A percentile compares a stretch with the other conserved stretches of the same genome.
Evolutionary conservation across 164 flowering plant genomes (phyloP).

Genomic region (Annona cherimola): DNA sequence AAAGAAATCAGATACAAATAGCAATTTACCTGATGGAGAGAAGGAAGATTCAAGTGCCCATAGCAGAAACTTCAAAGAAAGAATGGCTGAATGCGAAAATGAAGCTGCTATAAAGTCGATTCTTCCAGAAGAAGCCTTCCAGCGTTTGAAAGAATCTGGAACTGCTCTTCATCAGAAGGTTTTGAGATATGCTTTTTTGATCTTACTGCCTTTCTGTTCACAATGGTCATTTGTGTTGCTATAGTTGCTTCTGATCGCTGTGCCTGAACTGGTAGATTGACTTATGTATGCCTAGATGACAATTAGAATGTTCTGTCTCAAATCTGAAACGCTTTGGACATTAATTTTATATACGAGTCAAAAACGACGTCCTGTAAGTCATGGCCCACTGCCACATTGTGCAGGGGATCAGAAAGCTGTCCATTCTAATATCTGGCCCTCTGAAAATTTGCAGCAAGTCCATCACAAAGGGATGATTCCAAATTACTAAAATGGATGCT

Average conservation of each 20-base stretch:
- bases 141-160: constrained; percentile 67
- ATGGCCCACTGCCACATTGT: neutral
- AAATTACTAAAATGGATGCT: neutral
- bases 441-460: neutral
- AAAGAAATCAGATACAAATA: constrained; percentile 25
- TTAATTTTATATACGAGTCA: neutral
- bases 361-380: neutral
- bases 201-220: neutral
- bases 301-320: neutral
- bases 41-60: constrained; percentile 18
- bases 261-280: neutral
- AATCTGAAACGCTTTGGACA: neutral
- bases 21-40: constrained; percentile 20
- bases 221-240: neutral
- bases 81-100: constrained; percentile 21
- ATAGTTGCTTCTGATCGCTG: neutral
- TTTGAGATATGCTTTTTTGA: neutral
- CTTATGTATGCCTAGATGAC: neutral
- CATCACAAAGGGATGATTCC: neutral
- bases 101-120: constrained; percentile 40
- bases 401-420: neutral
- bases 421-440: neutral
- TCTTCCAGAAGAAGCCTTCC: constrained; percentile 61
- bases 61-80: constrained; percentile 15
- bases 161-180: constrained; percentile 87